These are phyloP conservation scores for Entomortierella lignicola DNA, from an alignment of 192 early-diverging fungal genomes.

Conservation along the genomic window DNA sequence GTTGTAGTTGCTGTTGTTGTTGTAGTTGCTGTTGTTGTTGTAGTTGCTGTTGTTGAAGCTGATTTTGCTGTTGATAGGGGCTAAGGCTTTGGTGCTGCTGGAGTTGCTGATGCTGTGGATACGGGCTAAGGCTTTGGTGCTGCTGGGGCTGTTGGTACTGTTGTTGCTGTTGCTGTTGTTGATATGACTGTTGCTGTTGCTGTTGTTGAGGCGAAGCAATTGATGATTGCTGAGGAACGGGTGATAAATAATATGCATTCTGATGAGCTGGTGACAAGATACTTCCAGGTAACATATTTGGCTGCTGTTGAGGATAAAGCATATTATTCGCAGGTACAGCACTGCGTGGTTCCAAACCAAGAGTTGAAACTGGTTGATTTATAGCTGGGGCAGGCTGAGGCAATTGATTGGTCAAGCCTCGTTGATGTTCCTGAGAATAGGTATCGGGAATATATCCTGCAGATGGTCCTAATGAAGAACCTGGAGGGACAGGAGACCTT, in stretches of 20 bases:
- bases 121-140: neutral
- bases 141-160: neutral
- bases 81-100: neutral
- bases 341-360: conserved; percentile 7
- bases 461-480: conserved; percentile 25
- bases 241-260: conserved; percentile 15
- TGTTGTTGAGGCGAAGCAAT: neutral
- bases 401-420: conserved; percentile 15
- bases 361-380: neutral
- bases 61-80: neutral
- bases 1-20: neutral
- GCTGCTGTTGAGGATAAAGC: neutral
- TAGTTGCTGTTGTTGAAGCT: neutral
- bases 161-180: conserved; percentile 3
- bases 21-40: neutral
- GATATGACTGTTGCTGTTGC: neutral
- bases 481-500: neutral
- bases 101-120: neutral
- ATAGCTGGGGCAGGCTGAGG: neutral
- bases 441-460: conserved; percentile 41
- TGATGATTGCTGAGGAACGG: neutral
- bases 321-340: neutral
- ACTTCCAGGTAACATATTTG: neutral
- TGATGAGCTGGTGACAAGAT: neutral
- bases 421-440: conserved; percentile 45